Conservation (phyloP, 2,329 filamentous ascomycete genomes). For the Teratosphaeria zuluensis region DNA sequence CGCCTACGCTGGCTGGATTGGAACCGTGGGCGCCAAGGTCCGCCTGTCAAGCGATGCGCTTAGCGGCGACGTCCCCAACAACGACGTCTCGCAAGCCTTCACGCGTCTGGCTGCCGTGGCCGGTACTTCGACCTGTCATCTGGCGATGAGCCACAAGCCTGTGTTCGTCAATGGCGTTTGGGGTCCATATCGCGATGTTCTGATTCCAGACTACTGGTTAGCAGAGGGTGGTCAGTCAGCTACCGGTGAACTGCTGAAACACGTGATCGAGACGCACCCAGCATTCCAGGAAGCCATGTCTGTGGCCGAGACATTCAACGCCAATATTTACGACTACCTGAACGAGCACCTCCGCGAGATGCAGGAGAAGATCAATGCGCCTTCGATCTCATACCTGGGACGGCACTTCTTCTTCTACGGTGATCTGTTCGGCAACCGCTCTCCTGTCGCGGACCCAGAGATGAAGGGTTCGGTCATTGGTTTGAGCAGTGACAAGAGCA, state of each 20-base stretch:
- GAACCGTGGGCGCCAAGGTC: slow-evolving; percentile 95
- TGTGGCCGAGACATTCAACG: slow-evolving; percentile 69
- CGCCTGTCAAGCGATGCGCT: slow-evolving; percentile 56
- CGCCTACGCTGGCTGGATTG: slow-evolving; percentile 97
- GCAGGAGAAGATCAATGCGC: slow-evolving; percentile 57
- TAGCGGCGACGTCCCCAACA: slow-evolving; percentile 58
- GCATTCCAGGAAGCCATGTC: slow-evolving; percentile 73
- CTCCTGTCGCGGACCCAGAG: slow-evolving; percentile 79
- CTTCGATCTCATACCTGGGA: slow-evolving; percentile 72
- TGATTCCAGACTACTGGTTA: slow-evolving; percentile 90
- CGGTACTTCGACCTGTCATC: slow-evolving; percentile 92
- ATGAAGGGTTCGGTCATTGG: slow-evolving; percentile 90
- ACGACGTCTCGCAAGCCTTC: slow-evolving; percentile 87
- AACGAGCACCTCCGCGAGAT: slow-evolving; percentile 78
- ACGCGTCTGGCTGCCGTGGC: slow-evolving; percentile 87
- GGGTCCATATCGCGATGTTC: slow-evolving; percentile 92
- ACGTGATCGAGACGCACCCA: slow-evolving; percentile 90
- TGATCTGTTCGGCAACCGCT: slow-evolving; percentile 93
- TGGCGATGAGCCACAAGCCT: slow-evolving; percentile 87
- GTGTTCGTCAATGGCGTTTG: slow-evolving; percentile 94
- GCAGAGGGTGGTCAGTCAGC: slow-evolving; percentile 95
- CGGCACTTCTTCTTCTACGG: slow-evolving; percentile 98
- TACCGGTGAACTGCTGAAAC: slow-evolving; percentile 86
- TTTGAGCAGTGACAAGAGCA: slow-evolving; percentile 73
- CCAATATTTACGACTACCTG: slow-evolving; percentile 90